Evolutionary conservation across 176 grass and related monocot species (phyloP).

Genomic region (Musa itinerans): DNA sequence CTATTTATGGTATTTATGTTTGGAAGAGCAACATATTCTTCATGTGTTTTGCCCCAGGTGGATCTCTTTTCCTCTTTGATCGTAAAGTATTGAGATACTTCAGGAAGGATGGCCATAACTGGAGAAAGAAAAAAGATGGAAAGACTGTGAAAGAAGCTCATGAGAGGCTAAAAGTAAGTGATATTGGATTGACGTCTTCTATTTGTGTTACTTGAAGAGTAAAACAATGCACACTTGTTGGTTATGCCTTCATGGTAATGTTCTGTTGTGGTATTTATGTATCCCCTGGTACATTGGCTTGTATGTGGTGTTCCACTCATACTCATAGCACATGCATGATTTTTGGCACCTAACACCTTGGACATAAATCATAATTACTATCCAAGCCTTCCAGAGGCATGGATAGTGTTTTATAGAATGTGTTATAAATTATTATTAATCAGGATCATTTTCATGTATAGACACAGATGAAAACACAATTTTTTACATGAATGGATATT

Average conservation of each 20-base stretch:
- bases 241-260: background rate
- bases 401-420: too few species aligned
- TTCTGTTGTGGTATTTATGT: background rate
- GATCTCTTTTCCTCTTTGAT: conserved; percentile 81
- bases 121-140: conserved; percentile 99
- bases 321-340: too few species aligned
- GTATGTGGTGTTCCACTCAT: too few species aligned
- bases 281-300: too few species aligned
- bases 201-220: background rate
- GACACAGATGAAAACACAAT: too few species aligned
- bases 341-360: too few species aligned
- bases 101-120: conserved; percentile 90
- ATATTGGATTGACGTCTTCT: background rate
- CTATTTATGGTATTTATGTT: background rate
- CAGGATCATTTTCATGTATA: too few species aligned
- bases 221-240: background rate
- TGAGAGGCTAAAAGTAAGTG: conserved; percentile 83
- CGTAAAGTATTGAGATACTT: conserved; percentile 92
- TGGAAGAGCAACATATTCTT: background rate
- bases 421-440: too few species aligned
- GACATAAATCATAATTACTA: too few species aligned
- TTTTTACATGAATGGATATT: too few species aligned
- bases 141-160: conserved; percentile 98
- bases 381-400: too few species aligned
- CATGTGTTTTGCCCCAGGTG: conserved; percentile 30